phyloP scores from a whole-genome alignment of 805 yeast genomes.

The Saccharomycopsis microspora region DNA sequence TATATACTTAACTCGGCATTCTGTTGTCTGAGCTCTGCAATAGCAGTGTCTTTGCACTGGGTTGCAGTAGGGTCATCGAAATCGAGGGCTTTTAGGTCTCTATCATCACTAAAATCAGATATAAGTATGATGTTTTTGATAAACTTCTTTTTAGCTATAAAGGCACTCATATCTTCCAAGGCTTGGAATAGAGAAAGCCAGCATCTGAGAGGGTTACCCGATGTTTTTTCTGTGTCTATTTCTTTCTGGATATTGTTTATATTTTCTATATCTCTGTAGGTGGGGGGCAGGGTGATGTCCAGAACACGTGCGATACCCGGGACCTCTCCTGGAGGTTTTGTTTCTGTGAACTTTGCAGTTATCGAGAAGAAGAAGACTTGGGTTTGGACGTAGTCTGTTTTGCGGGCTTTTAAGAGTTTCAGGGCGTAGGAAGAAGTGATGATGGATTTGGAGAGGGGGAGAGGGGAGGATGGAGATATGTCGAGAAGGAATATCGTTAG shows the following conservation, averaged over 20 bases:
- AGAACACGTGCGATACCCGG: no score
- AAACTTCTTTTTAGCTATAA: slow-evolving; percentile 7
- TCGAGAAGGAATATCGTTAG: no score
- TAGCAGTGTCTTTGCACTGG: neutral
- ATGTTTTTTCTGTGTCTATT: no score
- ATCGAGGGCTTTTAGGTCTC: neutral
- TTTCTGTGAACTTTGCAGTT: no score
- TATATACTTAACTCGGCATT: neutral
- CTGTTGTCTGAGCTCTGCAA: neutral
- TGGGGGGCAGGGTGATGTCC: no score
- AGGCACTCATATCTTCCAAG: slow-evolving; percentile 6
- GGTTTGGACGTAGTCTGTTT: neutral
- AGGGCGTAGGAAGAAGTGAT: neutral
- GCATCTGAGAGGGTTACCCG: no score
- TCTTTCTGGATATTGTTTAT: no score
- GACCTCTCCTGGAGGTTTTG: no score
- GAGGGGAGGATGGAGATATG: no score
- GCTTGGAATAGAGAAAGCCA: slow-evolving; percentile 4
- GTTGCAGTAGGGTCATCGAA: neutral
- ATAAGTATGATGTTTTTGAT: slow-evolving; percentile 2
- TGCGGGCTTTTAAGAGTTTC: neutral
- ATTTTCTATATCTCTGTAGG: no score
- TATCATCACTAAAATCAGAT: slow-evolving; percentile 2
- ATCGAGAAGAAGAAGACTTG: neutral
- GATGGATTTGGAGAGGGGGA: no score